Base-by-base conservation (phyloP, 352 stramenopile species). In the Globisporangium alternatum region DNA sequence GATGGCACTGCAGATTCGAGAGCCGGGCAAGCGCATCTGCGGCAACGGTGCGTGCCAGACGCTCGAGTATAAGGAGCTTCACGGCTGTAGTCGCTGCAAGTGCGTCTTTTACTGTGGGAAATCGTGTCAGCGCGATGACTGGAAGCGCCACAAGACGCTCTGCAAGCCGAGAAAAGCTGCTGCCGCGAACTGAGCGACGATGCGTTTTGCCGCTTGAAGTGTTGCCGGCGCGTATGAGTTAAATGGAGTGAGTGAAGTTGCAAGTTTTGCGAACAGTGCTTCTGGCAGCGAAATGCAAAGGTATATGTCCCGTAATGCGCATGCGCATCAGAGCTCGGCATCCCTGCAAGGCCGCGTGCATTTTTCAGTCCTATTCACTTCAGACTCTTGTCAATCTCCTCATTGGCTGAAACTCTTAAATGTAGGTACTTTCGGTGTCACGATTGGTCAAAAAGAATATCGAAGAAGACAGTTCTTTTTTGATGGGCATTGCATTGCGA, bases 81-180 rank as follows among this genome's bases (percentile, higher is more conserved):
- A 78, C 21, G 70, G 56, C 10, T 92, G 83, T 31, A 72, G 65
- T n/a, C 81, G 76, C 43, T 92, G 83, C 68, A 86, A 81, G 55
- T 82, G 79, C 62, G 76, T 90, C 12, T 88, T 84, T 56, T 92
- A 92, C 66, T 92, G 83, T 56, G 60, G 69, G 59, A 88, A 88
- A 57, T 62, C 65, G 22, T 92, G 83, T 35, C 81, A 92, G 62
- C 71, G 73, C 39, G 65, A 76, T 47, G 79, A 92, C 72, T 92
- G 83, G 83, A 87, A 88, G 65, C 80, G 79, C 56, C 82, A 88
- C 71, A 78, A 77, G 44, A 13, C 67, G 17, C 54, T 85, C 6
- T 89, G 80, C 68, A 72, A 81, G 53, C 60, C 67, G 3, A 45
- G 12, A 7, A 12, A 21, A 58, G 52, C 52, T 8, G 52, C 52